These are phyloP conservation scores for Gardenia jasminoides DNA, from an alignment of 257 asterid genomes.

Conservation along the genomic window DNA sequence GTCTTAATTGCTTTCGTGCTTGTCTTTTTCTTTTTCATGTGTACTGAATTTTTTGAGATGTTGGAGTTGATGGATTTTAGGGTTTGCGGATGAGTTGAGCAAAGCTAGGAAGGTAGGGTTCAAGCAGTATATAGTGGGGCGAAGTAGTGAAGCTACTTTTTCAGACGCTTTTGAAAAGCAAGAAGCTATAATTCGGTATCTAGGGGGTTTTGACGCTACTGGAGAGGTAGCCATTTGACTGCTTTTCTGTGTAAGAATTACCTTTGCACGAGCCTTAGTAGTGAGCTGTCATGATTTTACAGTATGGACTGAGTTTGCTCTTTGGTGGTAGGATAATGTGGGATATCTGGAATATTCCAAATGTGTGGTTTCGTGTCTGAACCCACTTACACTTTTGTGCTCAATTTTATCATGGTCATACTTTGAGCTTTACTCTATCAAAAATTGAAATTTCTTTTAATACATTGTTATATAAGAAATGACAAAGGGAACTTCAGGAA, in stretches of 20 bases:
- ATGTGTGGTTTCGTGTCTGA: not conserved
- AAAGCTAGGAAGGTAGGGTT: conserved; percentile 71
- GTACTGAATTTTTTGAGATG: not conserved
- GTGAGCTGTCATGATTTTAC: not conserved
- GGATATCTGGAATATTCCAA: not conserved
- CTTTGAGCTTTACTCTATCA: not conserved
- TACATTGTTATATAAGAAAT: not conserved
- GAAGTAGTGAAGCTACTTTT: conserved; percentile 72
- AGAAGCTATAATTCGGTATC: conserved; percentile 70
- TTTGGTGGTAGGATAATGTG: not conserved
- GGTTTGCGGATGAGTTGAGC: conserved; percentile 79
- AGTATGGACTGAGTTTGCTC: not conserved
- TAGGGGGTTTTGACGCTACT: conserved; percentile 69
- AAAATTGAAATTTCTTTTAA: not conserved
- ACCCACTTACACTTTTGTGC: not conserved
- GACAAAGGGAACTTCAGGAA: no score
- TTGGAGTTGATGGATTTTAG: conserved; percentile 30
- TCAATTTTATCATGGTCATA: not conserved
- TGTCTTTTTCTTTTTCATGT: not conserved
- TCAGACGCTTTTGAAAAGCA: conserved; percentile 74
- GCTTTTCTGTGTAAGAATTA: not conserved
- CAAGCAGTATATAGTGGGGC: conserved; percentile 71
- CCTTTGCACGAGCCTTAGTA: not conserved
- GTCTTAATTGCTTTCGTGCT: no score
- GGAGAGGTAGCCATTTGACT: conserved; percentile 59